phyloP scores from a whole-genome alignment of 768 basidiomycete genomes.

The Mycena chlorophos region DNA sequence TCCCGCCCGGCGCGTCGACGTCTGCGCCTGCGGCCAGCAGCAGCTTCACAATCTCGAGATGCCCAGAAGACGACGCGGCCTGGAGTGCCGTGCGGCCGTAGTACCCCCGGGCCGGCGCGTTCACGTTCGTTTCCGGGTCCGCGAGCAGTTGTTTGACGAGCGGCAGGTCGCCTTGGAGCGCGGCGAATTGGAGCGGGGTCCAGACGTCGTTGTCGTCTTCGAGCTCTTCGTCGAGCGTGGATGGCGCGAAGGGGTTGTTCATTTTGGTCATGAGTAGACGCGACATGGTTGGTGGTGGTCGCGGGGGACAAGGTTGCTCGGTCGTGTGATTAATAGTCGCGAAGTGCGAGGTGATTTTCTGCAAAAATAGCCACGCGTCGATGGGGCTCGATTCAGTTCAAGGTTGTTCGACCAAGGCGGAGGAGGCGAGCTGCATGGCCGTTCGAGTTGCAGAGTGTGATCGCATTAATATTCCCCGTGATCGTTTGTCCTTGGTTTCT shows the following conservation, averaged over 20 bases:
- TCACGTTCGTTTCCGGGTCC: constrained; percentile 6
- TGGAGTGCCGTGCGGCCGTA: constrained; percentile 20
- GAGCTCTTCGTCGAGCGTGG: constrained; percentile 8
- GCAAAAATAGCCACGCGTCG: too few relatives aligned
- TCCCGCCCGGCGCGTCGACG: constrained; percentile 13
- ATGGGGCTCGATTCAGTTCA: too few relatives aligned
- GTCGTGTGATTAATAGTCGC: too few relatives aligned
- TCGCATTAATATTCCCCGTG: too few relatives aligned
- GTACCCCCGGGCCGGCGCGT: constrained; percentile 16
- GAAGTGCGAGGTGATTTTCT: too few relatives aligned
- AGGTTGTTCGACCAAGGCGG: too few relatives aligned
- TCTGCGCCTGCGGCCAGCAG: constrained; percentile 13
- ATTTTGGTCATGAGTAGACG: background rate
- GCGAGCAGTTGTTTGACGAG: constrained; percentile 10
- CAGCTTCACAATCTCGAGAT: constrained; percentile 7
- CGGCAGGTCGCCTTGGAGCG: constrained; percentile 11
- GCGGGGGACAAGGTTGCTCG: background rate
- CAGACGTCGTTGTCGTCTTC: constrained; percentile 19
- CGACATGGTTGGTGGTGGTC: background rate
- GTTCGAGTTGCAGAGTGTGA: too few relatives aligned
- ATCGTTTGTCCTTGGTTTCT: too few relatives aligned
- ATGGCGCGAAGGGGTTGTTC: constrained; percentile 10
- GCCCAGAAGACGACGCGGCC: constrained; percentile 10
- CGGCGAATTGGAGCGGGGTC: constrained; percentile 19
- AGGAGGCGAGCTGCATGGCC: too few relatives aligned